Evolutionary conservation across 2,329 filamentous ascomycete species (phyloP), one percentile per base, ranked within the genome.

Genomic region (Colletotrichum somersetense): DNA sequence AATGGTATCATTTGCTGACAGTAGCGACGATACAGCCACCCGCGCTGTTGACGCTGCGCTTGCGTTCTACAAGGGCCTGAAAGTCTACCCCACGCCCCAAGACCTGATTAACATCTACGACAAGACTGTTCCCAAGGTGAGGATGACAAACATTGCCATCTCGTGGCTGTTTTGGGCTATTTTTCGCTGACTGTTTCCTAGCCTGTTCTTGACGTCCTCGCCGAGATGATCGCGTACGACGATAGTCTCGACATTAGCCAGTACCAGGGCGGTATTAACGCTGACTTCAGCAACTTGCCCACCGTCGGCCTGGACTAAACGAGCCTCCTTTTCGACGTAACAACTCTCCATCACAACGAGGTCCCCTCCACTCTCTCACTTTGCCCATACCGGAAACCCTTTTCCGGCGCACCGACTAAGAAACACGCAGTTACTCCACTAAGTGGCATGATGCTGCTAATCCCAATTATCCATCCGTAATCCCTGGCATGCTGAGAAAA

Each of bases 21-120:
- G 11, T 30, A 46, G 40, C 44, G 23, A 59, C 64, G 57, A 48
- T 62, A 42, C 30, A 62, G 69, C 61, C 46, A 63, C 68, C 48
- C 73, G 68, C 42, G 86, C 88, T 52, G 83, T 97, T 71, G 95
- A 98, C 76, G 94, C 96, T 63, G 96, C 96, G 59, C 86, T 98
- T 73, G 94, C 93, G 83, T 99, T 99, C 86, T 99, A 98, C 90
- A 97, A 95, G 88, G 96, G 95, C 56, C 89, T 99, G 76, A 99
- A 99, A 89, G 96, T 98, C 77, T 99, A 99, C 85, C 96, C 96
- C 64, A 93, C 94, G 78, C 96, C 96, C 16, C 89, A 92, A 78
- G 96, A 98, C 80, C 87, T 99, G 78, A 98, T 99, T 82, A 90
- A 89, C 79, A 97, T 99, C 83, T 99, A 99, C 84, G 96, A 99